Base-by-base conservation (phyloP, 2,329 filamentous ascomycete genomes). In the Sarocladium oryzae region DNA sequence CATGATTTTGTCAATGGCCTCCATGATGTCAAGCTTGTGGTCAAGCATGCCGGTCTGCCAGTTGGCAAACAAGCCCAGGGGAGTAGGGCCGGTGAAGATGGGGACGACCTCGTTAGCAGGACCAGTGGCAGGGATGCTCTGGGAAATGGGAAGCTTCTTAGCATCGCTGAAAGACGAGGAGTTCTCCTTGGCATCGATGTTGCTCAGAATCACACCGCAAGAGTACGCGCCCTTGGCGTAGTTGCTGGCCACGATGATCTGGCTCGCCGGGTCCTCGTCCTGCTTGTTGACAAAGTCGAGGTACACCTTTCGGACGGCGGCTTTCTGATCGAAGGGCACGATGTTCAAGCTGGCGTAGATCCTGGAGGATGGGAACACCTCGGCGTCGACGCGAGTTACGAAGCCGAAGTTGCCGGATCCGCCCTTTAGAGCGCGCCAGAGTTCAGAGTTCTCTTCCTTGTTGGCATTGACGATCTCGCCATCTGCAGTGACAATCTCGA, bases 341-440 rank as follows among this genome's bases (percentile, higher is more conserved):
- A 36, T 4, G 32, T 37, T 49, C 10, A 49, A 20, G 28, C 46
- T 49, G 30, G 46, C 53, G 49, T 61, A 66, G 35, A 51, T 53
- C 18, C 56, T 55, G 45, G 63, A 59, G n/a, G 62, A 61, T 36
- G 58, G 63, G 60, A 60, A 65, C 23, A 66, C 58, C 36, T 59
- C 48, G 21, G 58, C 62, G 0, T 70, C 65, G 61, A 80, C 68
- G 11, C 72, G 74, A 18, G 69, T 63, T 8, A 80, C 73, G 2
- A 81, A 64, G 3, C 71, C 78, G 55, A 76, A 81, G 23, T 71
- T 79, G 1, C 77, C 75, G 1, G 77, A 75, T 20, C 51, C 53
- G 16, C 76, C 76, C 45, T 68, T 66, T 1, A 79, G 64, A 3
- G 76, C 78, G 75, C 76, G 81, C 62, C 75, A 81, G 2, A 82